Percentiles rank a stretch among this genome's conserved stretches.
Evolutionary conservation across 2,329 filamentous ascomycete genomes (phyloP).

Genomic region (Hypoxylon sp.): DNA sequence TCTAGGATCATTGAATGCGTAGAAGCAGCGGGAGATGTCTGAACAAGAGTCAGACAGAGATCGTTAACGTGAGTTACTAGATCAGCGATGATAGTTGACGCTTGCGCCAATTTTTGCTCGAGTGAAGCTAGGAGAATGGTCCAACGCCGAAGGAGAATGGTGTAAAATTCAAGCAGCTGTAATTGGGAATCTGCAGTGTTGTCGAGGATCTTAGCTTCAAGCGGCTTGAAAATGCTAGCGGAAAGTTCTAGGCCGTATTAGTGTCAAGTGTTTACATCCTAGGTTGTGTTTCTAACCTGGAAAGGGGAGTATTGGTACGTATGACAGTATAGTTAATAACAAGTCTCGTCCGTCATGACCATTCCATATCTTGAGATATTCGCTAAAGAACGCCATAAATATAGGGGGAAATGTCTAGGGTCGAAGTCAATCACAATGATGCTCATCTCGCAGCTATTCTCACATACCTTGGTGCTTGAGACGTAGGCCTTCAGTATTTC

Average conservation of each 20-base stretch:
- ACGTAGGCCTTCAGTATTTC: constrained; percentile 71
- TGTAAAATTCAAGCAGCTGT: constrained; percentile 77
- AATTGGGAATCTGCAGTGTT: constrained; percentile 68
- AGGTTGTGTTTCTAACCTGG: constrained; percentile 60
- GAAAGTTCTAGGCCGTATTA: constrained; percentile 65
- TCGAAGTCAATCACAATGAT: constrained; percentile 39
- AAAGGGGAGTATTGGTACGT: constrained; percentile 69
- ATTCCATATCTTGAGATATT: constrained; percentile 74
- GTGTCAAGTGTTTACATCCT: constrained; percentile 20
- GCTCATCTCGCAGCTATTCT: constrained; percentile 3
- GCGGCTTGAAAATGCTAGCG: constrained; percentile 62
- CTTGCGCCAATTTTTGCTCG: constrained; percentile 55
- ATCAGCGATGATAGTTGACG: constrained; percentile 58
- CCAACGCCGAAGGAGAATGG: constrained; percentile 75
- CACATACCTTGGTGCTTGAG: constrained; percentile 67
- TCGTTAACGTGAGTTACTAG: constrained; percentile 67
- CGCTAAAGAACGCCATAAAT: constrained; percentile 64
- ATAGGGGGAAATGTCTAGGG: constrained; percentile 64
- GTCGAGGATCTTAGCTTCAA: constrained; percentile 68
- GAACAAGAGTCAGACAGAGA: constrained; percentile 72
- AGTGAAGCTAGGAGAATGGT: constrained; percentile 61
- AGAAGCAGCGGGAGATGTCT: constrained; percentile 62
- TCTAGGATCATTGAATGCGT: constrained; percentile 73
- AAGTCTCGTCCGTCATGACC: constrained; percentile 67
- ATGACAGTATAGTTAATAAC: constrained; percentile 72